These are phyloP conservation scores for Coniochaeta pulveracea DNA, from an alignment of 2,329 filamentous ascomycete genomes.

Conservation along the genomic window DNA sequence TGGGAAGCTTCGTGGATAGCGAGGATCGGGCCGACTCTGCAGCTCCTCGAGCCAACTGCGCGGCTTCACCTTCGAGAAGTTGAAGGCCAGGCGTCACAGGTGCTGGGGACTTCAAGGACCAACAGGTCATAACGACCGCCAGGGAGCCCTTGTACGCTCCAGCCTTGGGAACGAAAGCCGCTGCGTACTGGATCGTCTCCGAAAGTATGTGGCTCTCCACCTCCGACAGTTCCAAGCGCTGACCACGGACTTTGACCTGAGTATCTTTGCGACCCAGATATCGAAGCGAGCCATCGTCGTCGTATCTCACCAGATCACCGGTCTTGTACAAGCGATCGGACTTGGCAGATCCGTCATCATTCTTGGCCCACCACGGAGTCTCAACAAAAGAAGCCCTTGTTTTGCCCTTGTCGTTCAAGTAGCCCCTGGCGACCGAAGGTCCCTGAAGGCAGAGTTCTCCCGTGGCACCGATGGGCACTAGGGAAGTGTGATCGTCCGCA, in stretches of 20 bases:
- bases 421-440: slow-evolving; percentile 31
- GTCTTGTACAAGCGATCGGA: slow-evolving; percentile 28
- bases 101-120: not conserved
- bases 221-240: slow-evolving; percentile 34
- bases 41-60: not conserved
- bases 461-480: slow-evolving; percentile 12
- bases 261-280: slow-evolving; percentile 40
- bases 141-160: not conserved
- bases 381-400: slow-evolving; percentile 15
- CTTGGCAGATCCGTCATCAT: slow-evolving; percentile 26
- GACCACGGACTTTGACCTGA: slow-evolving; percentile 47
- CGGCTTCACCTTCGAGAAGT: not conserved
- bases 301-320: slow-evolving; percentile 30
- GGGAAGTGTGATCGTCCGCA: slow-evolving; percentile 6
- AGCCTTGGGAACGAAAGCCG: not conserved
- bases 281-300: slow-evolving; percentile 22
- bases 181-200: not conserved
- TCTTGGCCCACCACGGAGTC: slow-evolving; percentile 18
- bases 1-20: too few relatives aligned
- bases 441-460: slow-evolving; percentile 23
- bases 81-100: not conserved
- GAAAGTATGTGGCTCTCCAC: slow-evolving; percentile 11
- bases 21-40: too few relatives aligned
- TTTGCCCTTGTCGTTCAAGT: slow-evolving; percentile 22
- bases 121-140: not conserved